Conservation (phyloP, 495 filamentous ascomycete genomes). For the Neurospora sp. region DNA sequence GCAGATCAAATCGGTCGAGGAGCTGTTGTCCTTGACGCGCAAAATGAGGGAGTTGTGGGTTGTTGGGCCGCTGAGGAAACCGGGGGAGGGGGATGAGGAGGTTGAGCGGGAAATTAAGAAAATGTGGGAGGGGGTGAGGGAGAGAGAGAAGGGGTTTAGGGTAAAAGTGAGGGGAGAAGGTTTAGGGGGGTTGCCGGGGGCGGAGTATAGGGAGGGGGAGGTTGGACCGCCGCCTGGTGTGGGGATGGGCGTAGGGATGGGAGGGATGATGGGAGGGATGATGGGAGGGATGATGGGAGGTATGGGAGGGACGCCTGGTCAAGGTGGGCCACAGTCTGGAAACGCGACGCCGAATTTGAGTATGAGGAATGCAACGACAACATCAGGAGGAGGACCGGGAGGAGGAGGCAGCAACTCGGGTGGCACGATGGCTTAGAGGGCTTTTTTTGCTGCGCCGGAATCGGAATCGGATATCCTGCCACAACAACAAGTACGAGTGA, state of each 20-base stretch:
- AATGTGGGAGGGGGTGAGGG: conserved; percentile 5
- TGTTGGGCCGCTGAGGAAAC: conserved; percentile 26
- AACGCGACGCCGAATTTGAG: not conserved
- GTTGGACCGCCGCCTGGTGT: not conserved
- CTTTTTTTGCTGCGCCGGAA: not conserved
- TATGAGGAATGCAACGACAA: not conserved
- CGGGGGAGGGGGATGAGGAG: conserved; percentile 21
- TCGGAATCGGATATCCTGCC: not conserved
- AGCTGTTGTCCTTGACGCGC: conserved; percentile 9
- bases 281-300: no score
- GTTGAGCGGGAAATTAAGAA: conserved; percentile 18
- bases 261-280: no score
- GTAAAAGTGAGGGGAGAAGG: no score
- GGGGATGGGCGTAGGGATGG: no score
- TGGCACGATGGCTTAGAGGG: not conserved
- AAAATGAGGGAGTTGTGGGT: conserved; percentile 36
- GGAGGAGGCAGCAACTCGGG: not conserved
- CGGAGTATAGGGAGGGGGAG: not conserved
- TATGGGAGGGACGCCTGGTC: not conserved
- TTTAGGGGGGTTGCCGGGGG: no score
- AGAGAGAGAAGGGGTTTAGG: not conserved
- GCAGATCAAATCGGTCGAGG: conserved; percentile 13
- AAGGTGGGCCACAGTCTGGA: not conserved
- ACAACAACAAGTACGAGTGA: not conserved
- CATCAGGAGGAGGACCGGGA: not conserved